These are phyloP conservation scores for Penicillium sp. DNA, from an alignment of 2,329 filamentous ascomycete genomes.

Conservation along the genomic window DNA sequence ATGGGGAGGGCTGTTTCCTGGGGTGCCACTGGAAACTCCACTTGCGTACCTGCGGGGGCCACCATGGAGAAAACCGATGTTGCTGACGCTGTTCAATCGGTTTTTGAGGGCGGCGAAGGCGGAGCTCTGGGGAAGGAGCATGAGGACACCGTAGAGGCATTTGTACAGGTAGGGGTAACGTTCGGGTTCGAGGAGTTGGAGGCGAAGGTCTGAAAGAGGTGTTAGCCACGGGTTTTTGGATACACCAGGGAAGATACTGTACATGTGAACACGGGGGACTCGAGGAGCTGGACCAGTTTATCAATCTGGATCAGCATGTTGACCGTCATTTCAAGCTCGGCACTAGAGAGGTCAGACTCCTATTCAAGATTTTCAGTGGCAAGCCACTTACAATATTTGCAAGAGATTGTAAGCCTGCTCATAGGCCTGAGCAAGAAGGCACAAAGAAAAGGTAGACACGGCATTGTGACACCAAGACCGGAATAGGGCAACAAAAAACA, in stretches of 20 bases:
- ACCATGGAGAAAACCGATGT: conserved; percentile 91
- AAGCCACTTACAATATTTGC: conserved; percentile 76
- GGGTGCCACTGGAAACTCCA: background rate
- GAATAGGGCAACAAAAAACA: conserved; percentile 91
- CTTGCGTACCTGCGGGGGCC: conserved; percentile 70
- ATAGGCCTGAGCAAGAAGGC: conserved; percentile 92
- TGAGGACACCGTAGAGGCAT: conserved; percentile 93
- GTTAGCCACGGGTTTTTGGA: background rate
- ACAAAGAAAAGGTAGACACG: conserved; percentile 94
- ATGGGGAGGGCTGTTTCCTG: conserved; percentile 5
- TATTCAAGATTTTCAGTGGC: background rate
- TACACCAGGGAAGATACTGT: conserved; percentile 34
- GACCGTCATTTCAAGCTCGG: conserved; percentile 97
- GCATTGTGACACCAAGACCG: conserved; percentile 98
- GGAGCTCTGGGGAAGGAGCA: conserved; percentile 97
- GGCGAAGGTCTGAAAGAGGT: conserved; percentile 70
- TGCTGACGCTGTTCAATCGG: conserved; percentile 92
- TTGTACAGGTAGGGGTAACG: conserved; percentile 95
- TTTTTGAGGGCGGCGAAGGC: conserved; percentile 97
- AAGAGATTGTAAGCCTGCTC: conserved; percentile 96
- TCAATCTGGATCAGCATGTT: conserved; percentile 99
- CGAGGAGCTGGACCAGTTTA: conserved; percentile 93
- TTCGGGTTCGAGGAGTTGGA: conserved; percentile 93
- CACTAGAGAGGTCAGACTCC: conserved; percentile 57
- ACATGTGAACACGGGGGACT: conserved; percentile 98